Base-by-base conservation (phyloP, 2,329 filamentous ascomycete genomes). In the Epichloe elymi region DNA sequence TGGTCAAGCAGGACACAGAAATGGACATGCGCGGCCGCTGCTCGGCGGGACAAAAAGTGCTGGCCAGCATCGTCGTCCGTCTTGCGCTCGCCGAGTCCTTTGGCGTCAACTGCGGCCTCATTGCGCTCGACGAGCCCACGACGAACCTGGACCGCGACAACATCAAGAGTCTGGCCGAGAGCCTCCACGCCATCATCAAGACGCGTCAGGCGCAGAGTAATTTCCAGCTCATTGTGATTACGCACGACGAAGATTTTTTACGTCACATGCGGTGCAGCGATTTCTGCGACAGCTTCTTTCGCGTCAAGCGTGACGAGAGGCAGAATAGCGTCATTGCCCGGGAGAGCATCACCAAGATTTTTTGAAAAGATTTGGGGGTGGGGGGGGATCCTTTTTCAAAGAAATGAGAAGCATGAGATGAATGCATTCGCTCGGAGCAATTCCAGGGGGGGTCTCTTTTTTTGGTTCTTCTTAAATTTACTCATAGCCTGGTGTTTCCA, bases 11-110 rank as follows among this genome's bases (percentile, higher is more conserved):
- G 64, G 89, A 94, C 62, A 88, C 86, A 0, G 93, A 98, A 68
- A 95, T 98, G 89, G 93, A 98, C 70, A 98, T 98, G 93, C 88
- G 93, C 55, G 94, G 93, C 1, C 87, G 93, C 51, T 98, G 93
- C 74, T 94, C 87, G 58, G 93, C 93, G 1, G 93, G 93, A 3
- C 93, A 98, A 66, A 96, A 95, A 69, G 91, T 98, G 30, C 80
- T 98, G 30, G 93, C 93, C 4, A 89, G 85, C 67, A 98, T 98
- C 70, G 94, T 98, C 68, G 96, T 98, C 66, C 90, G 93, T 2
- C 79, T 98, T 30, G 93, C 94, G 12, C 79, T 98, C 45, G 93
- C 93, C 3, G 93, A 98, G 68, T 95, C 89, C 59, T 98, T 98
- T 65, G 93, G 93, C 57, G 80, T 90, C 61, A 95, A 94, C 64